A percentile compares a stretch with the other conserved stretches of the same genome.
Evolutionary conservation across 805 yeast species (phyloP).

Genomic region (Zygoascus flipseniorum): DNA sequence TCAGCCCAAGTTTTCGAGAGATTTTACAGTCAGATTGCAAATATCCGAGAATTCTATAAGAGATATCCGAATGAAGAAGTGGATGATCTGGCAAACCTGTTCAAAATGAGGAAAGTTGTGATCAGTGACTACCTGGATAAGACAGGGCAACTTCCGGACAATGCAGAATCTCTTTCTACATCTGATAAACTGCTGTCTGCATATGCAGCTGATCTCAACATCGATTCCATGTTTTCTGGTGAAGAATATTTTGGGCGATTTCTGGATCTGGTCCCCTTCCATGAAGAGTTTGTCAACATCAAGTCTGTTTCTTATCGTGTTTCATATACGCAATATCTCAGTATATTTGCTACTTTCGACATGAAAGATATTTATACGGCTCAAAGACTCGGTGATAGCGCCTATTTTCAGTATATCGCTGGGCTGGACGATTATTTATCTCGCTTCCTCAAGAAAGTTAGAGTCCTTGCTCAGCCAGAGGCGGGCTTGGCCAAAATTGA

Average conservation of each 20-base stretch:
- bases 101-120: slow-evolving; percentile 10
- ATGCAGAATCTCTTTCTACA: slow-evolving; percentile 15
- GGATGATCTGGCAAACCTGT: slow-evolving; percentile 20
- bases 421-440: slow-evolving; percentile 43
- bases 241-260: slow-evolving; percentile 59
- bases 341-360: slow-evolving; percentile 35
- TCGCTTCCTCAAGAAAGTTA: slow-evolving; percentile 37
- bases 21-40: slow-evolving; percentile 33
- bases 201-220: slow-evolving; percentile 40
- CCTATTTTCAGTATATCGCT: slow-evolving; percentile 39
- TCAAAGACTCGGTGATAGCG: slow-evolving; percentile 19
- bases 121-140: slow-evolving; percentile 13
- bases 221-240: slow-evolving; percentile 45
- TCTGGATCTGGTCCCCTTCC: slow-evolving; percentile 47
- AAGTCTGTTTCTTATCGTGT: slow-evolving; percentile 28
- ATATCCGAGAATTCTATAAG: slow-evolving; percentile 27
- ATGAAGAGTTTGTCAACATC: slow-evolving; percentile 47
- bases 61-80: slow-evolving; percentile 26
- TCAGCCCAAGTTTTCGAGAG: slow-evolving; percentile 15
- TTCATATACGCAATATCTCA: slow-evolving; percentile 45
- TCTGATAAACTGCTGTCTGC: slow-evolving; percentile 35
- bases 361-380: slow-evolving; percentile 18
- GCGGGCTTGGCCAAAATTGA: slow-evolving; percentile 23
- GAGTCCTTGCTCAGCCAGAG: slow-evolving; percentile 41
- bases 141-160: slow-evolving; percentile 20